Evolutionary conservation across 805 yeast species (phyloP), one percentile per base, ranked within the genome.

Genomic region (Zygoascus ofunaensis): DNA sequence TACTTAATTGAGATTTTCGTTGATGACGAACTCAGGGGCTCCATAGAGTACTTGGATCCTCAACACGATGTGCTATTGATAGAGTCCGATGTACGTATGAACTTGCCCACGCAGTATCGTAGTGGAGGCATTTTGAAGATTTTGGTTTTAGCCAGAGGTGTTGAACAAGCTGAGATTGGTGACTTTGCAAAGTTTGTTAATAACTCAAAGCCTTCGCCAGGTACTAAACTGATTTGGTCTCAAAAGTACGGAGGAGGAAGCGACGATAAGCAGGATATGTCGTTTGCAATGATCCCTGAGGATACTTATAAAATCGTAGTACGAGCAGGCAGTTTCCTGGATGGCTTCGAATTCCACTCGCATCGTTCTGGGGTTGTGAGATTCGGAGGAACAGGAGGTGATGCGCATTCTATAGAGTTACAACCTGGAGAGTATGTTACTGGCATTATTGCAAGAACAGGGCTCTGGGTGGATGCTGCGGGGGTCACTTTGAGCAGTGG

Each of bases 381-480:
- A 44, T 59, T 63, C 38, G 73, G 73, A 24, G 61, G 57, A 20
- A 51, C 54, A 10, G 71, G 69, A 3, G 72, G 71, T 12, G 39
- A 50, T 4, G 63, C 64, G n/a, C 53, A 74, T 46, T 79, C 70
- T 49, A 73, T 81, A 46, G 59, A 57, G 1, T 54, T 87, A n/a
- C 65, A 66, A 2, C 60, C 59, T 0, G 84, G 78, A 39, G 95
- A 90, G 57, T 47, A 51, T 7, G 65, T 90, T 5, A 59, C 69
- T 2, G 82, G 80, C 21, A 65, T 89, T 44, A 69, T 72, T 36
- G 64, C 87, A 38, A 70, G 94, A 51, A 69, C 77, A 35, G 97
- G 97, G 8, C 78, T 71, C 1, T 92, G 97, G 97, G 69, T 92
- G 4, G 97, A 92, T 67, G 95, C 82, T 1, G 66, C 86, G 19